These are phyloP conservation scores for Saccharomycopsis fermentans DNA, from an alignment of 805 yeast species.

Conservation along the genomic window DNA sequence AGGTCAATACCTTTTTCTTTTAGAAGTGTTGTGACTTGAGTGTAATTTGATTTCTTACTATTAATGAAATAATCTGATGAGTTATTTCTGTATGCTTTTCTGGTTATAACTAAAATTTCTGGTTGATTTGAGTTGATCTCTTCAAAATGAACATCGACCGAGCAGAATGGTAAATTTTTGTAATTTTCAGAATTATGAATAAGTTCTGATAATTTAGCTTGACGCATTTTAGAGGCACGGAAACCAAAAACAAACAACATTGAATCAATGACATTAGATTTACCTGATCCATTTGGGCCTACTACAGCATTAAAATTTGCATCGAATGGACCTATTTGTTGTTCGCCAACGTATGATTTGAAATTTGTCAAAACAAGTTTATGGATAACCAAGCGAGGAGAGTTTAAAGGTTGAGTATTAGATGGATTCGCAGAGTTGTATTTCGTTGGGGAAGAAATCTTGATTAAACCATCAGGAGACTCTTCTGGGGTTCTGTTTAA, in stretches of 20 bases:
- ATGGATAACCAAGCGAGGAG: slow-evolving; percentile 58
- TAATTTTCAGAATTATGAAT: slow-evolving; percentile 81
- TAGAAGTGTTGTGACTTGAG: slow-evolving; percentile 66
- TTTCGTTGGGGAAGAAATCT: background rate
- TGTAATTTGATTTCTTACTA: slow-evolving; percentile 56
- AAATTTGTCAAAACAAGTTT: slow-evolving; percentile 71
- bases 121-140: slow-evolving; percentile 40
- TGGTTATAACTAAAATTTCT: slow-evolving; percentile 53
- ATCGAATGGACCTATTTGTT: slow-evolving; percentile 90
- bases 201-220: slow-evolving; percentile 81
- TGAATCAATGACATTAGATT: slow-evolving; percentile 94
- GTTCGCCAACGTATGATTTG: slow-evolving; percentile 92
- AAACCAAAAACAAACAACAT: slow-evolving; percentile 95
- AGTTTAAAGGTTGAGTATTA: background rate
- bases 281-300: slow-evolving; percentile 98
- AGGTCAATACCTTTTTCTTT: slow-evolving; percentile 82
- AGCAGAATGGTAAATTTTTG: slow-evolving; percentile 61
- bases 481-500: background rate
- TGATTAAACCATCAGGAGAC: background rate
- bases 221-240: slow-evolving; percentile 94
- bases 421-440: background rate
- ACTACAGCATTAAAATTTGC: slow-evolving; percentile 92
- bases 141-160: slow-evolving; percentile 83
- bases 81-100: slow-evolving; percentile 71
- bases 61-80: slow-evolving; percentile 72